Evolutionary conservation across 1,284 basidiomycete genomes (phyloP), one percentile per base, ranked within the genome.

Genomic region (Sparassis latifolia): DNA sequence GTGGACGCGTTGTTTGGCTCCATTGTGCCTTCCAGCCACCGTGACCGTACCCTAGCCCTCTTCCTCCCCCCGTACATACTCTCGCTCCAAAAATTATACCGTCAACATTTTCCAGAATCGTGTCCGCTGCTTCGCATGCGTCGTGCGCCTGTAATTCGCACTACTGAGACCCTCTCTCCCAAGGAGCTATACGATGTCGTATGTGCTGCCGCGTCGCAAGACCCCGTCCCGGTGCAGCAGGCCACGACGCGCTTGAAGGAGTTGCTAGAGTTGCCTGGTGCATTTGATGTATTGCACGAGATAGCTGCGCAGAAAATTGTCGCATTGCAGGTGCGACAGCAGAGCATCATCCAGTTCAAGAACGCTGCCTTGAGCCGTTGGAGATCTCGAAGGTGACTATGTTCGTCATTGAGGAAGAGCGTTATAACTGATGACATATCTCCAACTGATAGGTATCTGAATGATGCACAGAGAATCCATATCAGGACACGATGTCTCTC

Each of bases 271-370:
- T 77, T 79, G 69, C 71, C 79, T 47, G 88, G 88, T 42, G 77
- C 82, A 0, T 85, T 78, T 60, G 79, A 86, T 61, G 75, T 76
- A n/a, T 69, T 91, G 43, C 80, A 86, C 56, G 77, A 82, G 56
- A 88, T 91, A 63, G 84, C 87, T 32, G 70, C 78, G 33, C 76
- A 80, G 58, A 70, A 67, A 55, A 66, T 73, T 1, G 64, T 83
- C 12, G 80, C 85, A 12, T 63, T 87, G 31, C 69, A 69, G n/a
- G 75, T 89, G 44, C 80, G 88, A 41, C 80, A 87, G 59, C 83
- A 86, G 60, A 78, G 83, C 40, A 88, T 89, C 55, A 88, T 91
- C 51, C 88, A 90, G 60, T 86, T 90, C 67, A 91, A 91, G 66
- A 91, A 91, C 56, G 71, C 74, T 2, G 83, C 80, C 4, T 61